phyloP scores from a whole-genome alignment of 495 filamentous ascomycete genomes.

The Achaetomiella virescens region DNA sequence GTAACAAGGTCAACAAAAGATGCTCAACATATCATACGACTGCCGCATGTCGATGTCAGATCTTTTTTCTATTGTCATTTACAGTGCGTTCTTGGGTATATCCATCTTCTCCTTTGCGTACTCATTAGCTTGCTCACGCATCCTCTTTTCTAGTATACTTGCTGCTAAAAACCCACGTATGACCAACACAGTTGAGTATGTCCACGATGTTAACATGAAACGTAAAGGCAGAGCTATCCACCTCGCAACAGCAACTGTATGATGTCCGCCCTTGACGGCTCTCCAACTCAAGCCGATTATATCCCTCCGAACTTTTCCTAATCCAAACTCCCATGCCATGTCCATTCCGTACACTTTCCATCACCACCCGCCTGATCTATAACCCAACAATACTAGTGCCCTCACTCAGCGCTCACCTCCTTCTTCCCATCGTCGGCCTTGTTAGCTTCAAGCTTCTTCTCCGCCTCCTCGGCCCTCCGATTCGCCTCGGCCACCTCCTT shows the following conservation, averaged over 20 bases:
- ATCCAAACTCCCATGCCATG: neutral
- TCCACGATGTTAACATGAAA: neutral
- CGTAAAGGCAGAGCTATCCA: neutral
- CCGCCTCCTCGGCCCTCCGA: slow-evolving; percentile 56
- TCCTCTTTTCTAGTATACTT: too few relatives aligned
- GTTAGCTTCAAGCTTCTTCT: slow-evolving; percentile 28
- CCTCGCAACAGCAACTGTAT: neutral
- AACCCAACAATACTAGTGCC: neutral
- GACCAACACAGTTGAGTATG: neutral
- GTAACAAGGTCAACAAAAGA: too few relatives aligned
- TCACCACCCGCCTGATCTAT: neutral
- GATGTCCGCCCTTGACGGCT: neutral
- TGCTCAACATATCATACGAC: too few relatives aligned
- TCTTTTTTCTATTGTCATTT: too few relatives aligned
- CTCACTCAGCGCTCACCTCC: neutral
- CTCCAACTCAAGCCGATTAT: neutral
- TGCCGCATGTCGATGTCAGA: too few relatives aligned
- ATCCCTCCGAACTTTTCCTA: neutral
- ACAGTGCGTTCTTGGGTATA: too few relatives aligned
- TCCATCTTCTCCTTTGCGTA: too few relatives aligned
- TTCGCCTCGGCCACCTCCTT: slow-evolving; percentile 64
- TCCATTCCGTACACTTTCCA: neutral
- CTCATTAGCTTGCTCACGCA: neutral
- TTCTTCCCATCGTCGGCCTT: neutral
- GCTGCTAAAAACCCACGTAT: neutral